Evolutionary conservation across 176 grass and related monocot genomes (phyloP).

Genomic region (Avena atlantica): DNA sequence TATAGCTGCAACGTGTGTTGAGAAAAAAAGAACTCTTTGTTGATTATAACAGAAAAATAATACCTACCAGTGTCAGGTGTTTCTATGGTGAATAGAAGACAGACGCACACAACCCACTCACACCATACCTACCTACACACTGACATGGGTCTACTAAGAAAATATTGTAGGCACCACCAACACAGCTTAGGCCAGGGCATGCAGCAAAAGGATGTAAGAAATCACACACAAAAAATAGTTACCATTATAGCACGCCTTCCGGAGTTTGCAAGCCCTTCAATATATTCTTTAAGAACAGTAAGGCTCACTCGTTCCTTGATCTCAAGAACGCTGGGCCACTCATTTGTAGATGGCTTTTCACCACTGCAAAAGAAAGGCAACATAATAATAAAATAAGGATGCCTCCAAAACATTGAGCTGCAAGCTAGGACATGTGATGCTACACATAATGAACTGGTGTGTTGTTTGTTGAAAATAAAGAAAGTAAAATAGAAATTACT

Average conservation of each 20-base stretch:
- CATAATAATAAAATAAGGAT: constrained; percentile 8
- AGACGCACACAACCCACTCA: not conserved
- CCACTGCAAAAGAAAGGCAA: constrained; percentile 52
- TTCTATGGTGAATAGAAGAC: not conserved
- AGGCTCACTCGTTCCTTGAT: constrained; percentile 78
- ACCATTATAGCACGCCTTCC: constrained; percentile 70
- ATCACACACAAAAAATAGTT: constrained; percentile 28
- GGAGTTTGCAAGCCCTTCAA: constrained; percentile 72
- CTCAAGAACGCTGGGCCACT: constrained; percentile 71
- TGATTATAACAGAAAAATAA: constrained; percentile 18
- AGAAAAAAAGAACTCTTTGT: not conserved
- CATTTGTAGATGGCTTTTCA: constrained; percentile 76
- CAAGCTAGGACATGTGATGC: constrained; percentile 9
- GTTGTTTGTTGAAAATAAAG: constrained; percentile 12
- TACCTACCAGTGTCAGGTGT: not conserved
- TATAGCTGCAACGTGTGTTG: not conserved
- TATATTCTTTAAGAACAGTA: constrained; percentile 69
- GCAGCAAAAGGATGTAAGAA: constrained; percentile 15
- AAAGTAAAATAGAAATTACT: constrained; percentile 1
- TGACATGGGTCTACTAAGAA: not conserved
- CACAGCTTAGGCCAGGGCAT: not conserved
- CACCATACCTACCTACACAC: not conserved
- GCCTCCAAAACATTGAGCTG: not conserved
- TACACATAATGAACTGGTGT: not conserved
- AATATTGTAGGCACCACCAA: not conserved